Evolutionary conservation across 2,329 filamentous ascomycete species (phyloP).

Genomic region (Talaromyces sp.): DNA sequence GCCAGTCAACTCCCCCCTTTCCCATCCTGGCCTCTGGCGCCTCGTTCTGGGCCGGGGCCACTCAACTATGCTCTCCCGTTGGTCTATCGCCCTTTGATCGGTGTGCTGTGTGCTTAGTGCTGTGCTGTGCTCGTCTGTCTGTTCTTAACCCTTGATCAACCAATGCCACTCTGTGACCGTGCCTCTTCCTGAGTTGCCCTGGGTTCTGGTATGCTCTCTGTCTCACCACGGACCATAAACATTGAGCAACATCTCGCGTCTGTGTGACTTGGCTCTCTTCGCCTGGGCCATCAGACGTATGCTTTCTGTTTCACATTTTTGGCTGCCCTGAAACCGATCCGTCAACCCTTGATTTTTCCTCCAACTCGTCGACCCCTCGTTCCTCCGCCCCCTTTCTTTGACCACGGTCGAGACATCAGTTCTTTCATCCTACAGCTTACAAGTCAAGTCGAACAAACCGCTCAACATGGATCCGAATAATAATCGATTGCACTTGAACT

Average conservation of each 20-base stretch:
- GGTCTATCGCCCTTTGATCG: constrained; percentile 13
- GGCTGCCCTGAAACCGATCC: constrained; percentile 18
- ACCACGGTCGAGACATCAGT: constrained; percentile 12
- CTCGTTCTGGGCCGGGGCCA: constrained; percentile 7
- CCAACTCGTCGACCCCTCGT: constrained; percentile 12
- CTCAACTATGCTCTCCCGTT: constrained; percentile 6
- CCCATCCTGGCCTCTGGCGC: constrained; percentile 2
- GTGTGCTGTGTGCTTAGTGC: constrained; percentile 13
- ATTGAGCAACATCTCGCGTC: neutral
- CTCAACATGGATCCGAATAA: constrained; percentile 62
- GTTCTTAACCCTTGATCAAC: neutral
- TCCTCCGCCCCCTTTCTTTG: constrained; percentile 18
- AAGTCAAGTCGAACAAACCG: constrained; percentile 22
- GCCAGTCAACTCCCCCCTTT: constrained; percentile 1
- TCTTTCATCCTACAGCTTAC: neutral
- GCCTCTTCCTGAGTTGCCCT: neutral
- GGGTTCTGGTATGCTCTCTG: neutral
- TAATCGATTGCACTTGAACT: constrained; percentile 54
- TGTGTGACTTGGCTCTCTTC: constrained; percentile 12
- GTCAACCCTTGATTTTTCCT: constrained; percentile 15
- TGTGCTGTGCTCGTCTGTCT: constrained; percentile 9
- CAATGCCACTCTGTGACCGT: neutral
- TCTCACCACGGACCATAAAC: neutral
- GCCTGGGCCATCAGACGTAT: constrained; percentile 8
- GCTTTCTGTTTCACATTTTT: constrained; percentile 18